Evolutionary conservation across 768 basidiomycete genomes (phyloP).

Genomic region (Russula foetens): DNA sequence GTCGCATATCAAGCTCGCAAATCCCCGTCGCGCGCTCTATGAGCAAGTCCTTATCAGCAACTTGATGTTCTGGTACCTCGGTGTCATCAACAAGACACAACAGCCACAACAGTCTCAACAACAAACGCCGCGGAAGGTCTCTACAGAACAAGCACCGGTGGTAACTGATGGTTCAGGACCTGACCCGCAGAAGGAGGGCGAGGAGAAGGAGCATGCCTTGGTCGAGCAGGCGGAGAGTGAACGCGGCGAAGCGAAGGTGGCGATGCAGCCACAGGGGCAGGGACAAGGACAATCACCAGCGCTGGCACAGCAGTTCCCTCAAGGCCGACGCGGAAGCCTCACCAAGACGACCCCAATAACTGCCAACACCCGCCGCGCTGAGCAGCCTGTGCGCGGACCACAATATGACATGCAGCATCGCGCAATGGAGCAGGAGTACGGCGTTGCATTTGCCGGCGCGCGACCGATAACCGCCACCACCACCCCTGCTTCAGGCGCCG

Average conservation of each 20-base stretch:
- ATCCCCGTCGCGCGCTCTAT: conserved; percentile 90
- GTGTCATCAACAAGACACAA: conserved; percentile 91
- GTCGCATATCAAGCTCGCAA: conserved; percentile 97
- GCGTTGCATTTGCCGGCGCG: conserved; percentile 23
- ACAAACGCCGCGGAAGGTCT: conserved; percentile 14
- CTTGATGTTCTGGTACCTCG: conserved; percentile 99
- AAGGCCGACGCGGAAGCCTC: conserved; percentile 43
- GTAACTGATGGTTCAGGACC: conserved; percentile 13
- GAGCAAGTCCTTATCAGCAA: conserved; percentile 94
- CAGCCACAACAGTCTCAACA: conserved; percentile 27
- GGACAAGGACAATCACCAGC: conserved; percentile 23
- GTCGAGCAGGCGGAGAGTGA: conserved; percentile 29
- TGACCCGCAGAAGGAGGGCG: conserved; percentile 15
- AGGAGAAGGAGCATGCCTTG: conserved; percentile 33
- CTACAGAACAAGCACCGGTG: conserved; percentile 23
- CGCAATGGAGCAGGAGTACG: conserved; percentile 86
- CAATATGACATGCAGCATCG: conserved; percentile 94
- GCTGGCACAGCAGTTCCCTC: conserved; percentile 40
- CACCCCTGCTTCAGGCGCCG: not conserved
- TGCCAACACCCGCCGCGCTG: conserved; percentile 51
- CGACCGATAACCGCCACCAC: not conserved
- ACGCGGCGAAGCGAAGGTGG: conserved; percentile 35
- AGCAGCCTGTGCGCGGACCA: conserved; percentile 81
- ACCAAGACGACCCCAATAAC: conserved; percentile 53
- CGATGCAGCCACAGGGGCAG: not conserved